A percentile compares a stretch with the other conserved stretches of the same genome.
Conservation (phyloP, 495 filamentous ascomycete species). For the Trichodelitschia bisporula region DNA sequence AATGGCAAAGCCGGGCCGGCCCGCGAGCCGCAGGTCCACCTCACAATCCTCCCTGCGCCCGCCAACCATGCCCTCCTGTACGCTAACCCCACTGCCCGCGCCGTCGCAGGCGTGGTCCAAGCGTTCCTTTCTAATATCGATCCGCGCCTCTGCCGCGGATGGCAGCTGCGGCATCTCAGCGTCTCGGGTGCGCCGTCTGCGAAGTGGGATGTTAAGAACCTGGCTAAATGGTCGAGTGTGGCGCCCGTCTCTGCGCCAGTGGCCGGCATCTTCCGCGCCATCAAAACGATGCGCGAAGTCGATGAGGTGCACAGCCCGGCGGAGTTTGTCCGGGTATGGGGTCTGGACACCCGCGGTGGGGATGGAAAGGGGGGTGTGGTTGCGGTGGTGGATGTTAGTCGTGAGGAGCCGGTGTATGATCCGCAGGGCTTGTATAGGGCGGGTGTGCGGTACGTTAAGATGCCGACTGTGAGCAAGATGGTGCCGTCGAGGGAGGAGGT, state of each 20-base stretch:
- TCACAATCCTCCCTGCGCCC: conserved; percentile 45
- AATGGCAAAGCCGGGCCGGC: background rate
- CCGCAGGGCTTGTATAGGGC: conserved; percentile 44
- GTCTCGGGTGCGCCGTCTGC: no score
- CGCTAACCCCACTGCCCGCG: conserved; percentile 46
- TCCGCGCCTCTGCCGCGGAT: conserved; percentile 51
- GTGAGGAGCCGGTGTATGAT: conserved; percentile 67
- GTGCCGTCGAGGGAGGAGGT: conserved; percentile 60
- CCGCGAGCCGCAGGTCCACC: conserved; percentile 27
- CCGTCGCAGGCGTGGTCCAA: conserved; percentile 56
- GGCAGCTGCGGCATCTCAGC: conserved; percentile 72
- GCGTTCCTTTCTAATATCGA: conserved; percentile 62
- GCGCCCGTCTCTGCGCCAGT: conserved; percentile 56
- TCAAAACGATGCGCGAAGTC: conserved; percentile 72
- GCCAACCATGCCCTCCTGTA: conserved; percentile 74
- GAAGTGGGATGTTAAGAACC: conserved; percentile 98
- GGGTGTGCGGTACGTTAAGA: conserved; percentile 63
- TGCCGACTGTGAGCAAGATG: conserved; percentile 79
- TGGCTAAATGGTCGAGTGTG: conserved; percentile 70
- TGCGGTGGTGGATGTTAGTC: conserved; percentile 68
- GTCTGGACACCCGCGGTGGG: background rate
- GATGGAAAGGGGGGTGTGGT: conserved; percentile 27
- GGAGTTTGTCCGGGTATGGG: conserved; percentile 43
- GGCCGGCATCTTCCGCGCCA: conserved; percentile 47
- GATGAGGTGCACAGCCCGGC: conserved; percentile 64